Evolutionary conservation across 2,329 filamentous ascomycete genomes (phyloP), one percentile per base, ranked within the genome.

Genomic region (Epichloe gansuensis): DNA sequence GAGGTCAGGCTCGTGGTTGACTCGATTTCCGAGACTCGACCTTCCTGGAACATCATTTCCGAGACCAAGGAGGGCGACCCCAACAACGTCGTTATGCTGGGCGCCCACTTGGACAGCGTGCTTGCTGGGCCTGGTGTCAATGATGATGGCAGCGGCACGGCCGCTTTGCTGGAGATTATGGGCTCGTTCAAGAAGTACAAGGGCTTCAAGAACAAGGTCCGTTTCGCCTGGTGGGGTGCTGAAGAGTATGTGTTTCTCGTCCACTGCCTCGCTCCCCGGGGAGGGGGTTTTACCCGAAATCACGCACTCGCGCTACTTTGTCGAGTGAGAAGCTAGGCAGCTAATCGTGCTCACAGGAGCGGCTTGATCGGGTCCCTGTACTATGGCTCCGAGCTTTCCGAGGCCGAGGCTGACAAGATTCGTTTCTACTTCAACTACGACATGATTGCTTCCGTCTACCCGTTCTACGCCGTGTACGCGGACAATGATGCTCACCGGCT

Each of bases 401-500:
- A 64, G 23, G 60, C 62, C 2, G 69, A 73, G 45, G 65, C 66
- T 0, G 69, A 77, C 55, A 81, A 80, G 65, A 80, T 86, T 60
- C 73, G 76, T 2, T 78, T 85, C 35, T 83, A 85, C 69, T 77
- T 85, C 63, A 83, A 86, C 69, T 85, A 83, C 60, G 83, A 86
- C 66, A 86, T 86, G 83, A 82, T 86, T 52, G 72, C 68, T n/a
- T 74, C 71, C 15, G 63, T 65, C 3, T 59, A 62, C n/a, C 68
- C 72, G 11, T 57, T 61, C 42, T 74, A 66, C 59, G 61, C 59
- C 51, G 65, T 75, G 7, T 71, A 73, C 52, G 62, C 68, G 44
- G 66, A 68, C 56, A 66, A 63, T 31, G 66, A 71, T 21, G 71
- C 63, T 8, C 68, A 74, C 56, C 57, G 62, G 25, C 55, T 59